Conservation (phyloP, 23 red algal species). For the Cyanidioschyzon merolae region DNA sequence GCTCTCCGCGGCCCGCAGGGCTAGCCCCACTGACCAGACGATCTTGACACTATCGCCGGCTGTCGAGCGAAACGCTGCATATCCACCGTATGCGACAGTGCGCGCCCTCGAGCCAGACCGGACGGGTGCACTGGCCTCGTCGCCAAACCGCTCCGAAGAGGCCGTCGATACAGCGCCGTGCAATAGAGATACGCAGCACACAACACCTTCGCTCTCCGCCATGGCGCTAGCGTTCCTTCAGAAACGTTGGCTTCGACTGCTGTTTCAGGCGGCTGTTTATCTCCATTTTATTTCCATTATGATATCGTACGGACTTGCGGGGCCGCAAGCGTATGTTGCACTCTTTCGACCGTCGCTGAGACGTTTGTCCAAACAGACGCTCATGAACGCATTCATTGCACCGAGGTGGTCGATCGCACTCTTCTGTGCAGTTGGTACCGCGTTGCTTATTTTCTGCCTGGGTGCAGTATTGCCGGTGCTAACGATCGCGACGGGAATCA, state of each 20-base stretch:
- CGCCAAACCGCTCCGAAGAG: not conserved
- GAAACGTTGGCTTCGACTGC: constrained; percentile 18
- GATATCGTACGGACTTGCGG: constrained; percentile 54
- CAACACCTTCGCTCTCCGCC: not conserved
- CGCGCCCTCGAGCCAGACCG: not conserved
- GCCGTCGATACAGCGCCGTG: not conserved
- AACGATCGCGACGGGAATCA: constrained; percentile 37
- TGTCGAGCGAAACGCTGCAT: not conserved
- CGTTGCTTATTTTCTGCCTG: not conserved
- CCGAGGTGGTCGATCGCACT: constrained; percentile 22
- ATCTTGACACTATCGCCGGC: not conserved
- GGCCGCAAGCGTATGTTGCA: constrained; percentile 53
- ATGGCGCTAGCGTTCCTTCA: constrained; percentile 10
- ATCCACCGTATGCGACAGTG: not conserved
- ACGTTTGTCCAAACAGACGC: not conserved
- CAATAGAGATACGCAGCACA: not conserved
- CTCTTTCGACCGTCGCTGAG: constrained; percentile 15
- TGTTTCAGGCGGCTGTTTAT: constrained; percentile 35
- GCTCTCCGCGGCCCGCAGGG: not conserved
- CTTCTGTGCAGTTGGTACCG: not conserved
- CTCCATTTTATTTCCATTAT: constrained; percentile 65
- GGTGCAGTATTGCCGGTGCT: constrained; percentile 41
- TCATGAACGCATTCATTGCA: not conserved
- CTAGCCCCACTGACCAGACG: not conserved
- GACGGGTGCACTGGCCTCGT: not conserved